Evolutionary conservation across 768 basidiomycete species (phyloP).

Genomic region (Psilocybe cyanescens): DNA sequence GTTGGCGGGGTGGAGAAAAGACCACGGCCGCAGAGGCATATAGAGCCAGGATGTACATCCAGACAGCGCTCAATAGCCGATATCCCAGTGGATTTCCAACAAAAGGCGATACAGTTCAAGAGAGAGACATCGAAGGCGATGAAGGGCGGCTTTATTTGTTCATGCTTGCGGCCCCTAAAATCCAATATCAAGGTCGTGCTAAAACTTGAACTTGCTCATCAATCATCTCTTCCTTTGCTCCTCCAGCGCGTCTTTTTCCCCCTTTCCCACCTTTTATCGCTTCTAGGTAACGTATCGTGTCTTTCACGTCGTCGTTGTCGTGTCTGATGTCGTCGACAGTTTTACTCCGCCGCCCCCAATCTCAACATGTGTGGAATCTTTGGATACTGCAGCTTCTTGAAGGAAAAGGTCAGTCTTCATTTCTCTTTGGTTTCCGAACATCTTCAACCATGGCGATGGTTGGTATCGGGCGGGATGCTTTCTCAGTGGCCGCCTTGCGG

Average conservation of each 20-base stretch:
- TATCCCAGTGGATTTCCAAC: neutral
- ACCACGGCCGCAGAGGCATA: neutral
- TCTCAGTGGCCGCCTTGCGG: neutral
- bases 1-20: no score
- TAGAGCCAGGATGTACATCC: neutral
- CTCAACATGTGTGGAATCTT: conserved; percentile 92
- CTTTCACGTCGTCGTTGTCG: neutral
- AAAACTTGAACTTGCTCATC: conserved; percentile 21
- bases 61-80: conserved; percentile 7
- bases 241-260: conserved; percentile 29
- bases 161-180: conserved; percentile 28
- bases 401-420: conserved; percentile 78
- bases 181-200: conserved; percentile 17
- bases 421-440: neutral
- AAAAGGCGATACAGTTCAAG: conserved; percentile 15
- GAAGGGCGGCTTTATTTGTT: conserved; percentile 27
- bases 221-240: conserved; percentile 16
- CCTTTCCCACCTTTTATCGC: conserved; percentile 15
- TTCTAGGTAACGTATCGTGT: conserved; percentile 12
- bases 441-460: neutral
- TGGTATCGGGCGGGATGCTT: conserved; percentile 1
- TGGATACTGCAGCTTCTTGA: conserved; percentile 91
- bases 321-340: neutral
- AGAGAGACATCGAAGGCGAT: conserved; percentile 17
- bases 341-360: conserved; percentile 7